These are phyloP conservation scores for Coemansia sp. DNA, from an alignment of 192 early-diverging fungal genomes.

Conservation along the genomic window DNA sequence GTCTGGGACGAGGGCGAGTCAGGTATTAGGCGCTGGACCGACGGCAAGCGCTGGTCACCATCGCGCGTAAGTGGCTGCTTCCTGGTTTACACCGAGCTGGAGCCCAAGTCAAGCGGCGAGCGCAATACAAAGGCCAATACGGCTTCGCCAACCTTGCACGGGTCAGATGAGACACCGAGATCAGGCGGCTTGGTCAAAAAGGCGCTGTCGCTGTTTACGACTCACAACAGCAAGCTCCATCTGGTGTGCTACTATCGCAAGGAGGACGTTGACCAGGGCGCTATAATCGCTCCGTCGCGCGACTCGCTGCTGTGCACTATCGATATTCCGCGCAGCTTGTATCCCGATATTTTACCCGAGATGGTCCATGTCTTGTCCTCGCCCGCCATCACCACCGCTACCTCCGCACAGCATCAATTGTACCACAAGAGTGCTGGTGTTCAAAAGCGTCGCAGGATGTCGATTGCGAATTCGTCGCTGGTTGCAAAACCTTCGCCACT, in stretches of 20 bases:
- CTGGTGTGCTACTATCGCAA: conserved; percentile 83
- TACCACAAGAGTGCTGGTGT: background rate
- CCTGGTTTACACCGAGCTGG: conserved; percentile 78
- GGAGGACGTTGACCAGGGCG: conserved; percentile 59
- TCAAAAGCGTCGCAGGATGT: background rate
- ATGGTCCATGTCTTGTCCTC: conserved; percentile 9
- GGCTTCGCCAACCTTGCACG: background rate
- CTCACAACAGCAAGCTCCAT: conserved; percentile 73
- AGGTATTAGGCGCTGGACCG: conserved; percentile 89
- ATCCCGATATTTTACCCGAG: conserved; percentile 64
- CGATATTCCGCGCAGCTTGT: conserved; percentile 66
- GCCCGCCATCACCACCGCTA: background rate
- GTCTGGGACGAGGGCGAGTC: conserved; percentile 87
- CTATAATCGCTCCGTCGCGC: conserved; percentile 59
- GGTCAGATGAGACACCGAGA: background rate
- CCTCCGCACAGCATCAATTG: background rate
- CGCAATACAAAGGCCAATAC: background rate
- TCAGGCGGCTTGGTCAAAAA: conserved; percentile 71
- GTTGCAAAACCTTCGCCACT: background rate
- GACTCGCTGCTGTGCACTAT: conserved; percentile 64
- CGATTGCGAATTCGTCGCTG: background rate
- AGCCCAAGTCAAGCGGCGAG: conserved; percentile 48
- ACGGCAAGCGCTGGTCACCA: conserved; percentile 84
- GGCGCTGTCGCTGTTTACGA: conserved; percentile 76
- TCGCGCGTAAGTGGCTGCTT: conserved; percentile 80